phyloP scores from a whole-genome alignment of 2,329 filamentous ascomycete genomes.

The Amesomyces nigricolor region DNA sequence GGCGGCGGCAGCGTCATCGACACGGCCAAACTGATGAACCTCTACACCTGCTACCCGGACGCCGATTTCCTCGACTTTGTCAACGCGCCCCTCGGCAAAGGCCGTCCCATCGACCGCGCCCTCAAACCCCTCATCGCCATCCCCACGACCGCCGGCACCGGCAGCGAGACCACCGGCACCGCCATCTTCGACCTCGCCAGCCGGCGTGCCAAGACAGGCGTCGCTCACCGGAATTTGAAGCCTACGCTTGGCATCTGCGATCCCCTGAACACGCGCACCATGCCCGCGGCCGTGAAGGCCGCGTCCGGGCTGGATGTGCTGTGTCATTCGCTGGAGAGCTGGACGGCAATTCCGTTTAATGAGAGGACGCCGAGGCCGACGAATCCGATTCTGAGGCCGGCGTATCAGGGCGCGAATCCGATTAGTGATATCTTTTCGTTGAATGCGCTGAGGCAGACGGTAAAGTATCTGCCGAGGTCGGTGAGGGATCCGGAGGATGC shows the following conservation, averaged over 20 bases:
- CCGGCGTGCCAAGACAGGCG: conserved; percentile 88
- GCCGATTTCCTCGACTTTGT: conserved; percentile 97
- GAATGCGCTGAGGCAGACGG: conserved; percentile 72
- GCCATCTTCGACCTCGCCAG: conserved; percentile 95
- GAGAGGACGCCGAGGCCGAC: conserved; percentile 76
- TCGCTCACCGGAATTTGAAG: conserved; percentile 92
- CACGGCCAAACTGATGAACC: conserved; percentile 97
- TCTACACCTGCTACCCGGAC: conserved; percentile 85
- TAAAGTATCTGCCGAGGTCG: conserved; percentile 87
- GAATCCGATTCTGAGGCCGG: conserved; percentile 86
- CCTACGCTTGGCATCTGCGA: conserved; percentile 85
- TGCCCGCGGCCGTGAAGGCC: conserved; percentile 91
- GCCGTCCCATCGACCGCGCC: conserved; percentile 64
- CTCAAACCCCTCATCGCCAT: conserved; percentile 75
- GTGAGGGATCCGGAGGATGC: conserved; percentile 83
- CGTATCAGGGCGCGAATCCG: conserved; percentile 95
- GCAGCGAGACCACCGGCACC: conserved; percentile 92
- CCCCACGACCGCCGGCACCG: conserved; percentile 80
- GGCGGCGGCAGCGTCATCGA: conserved; percentile 93
- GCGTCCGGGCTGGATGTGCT: conserved; percentile 89
- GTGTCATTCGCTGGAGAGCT: conserved; percentile 91
- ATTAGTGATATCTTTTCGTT: conserved; percentile 97
- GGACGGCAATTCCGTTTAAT: conserved; percentile 93
- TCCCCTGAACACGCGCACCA: conserved; percentile 86
- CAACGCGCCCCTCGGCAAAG: conserved; percentile 87